A percentile compares a stretch with the other conserved stretches of the same genome.
Conservation (phyloP, 2,329 filamentous ascomycete genomes). For the Alternaria postmessia region DNA sequence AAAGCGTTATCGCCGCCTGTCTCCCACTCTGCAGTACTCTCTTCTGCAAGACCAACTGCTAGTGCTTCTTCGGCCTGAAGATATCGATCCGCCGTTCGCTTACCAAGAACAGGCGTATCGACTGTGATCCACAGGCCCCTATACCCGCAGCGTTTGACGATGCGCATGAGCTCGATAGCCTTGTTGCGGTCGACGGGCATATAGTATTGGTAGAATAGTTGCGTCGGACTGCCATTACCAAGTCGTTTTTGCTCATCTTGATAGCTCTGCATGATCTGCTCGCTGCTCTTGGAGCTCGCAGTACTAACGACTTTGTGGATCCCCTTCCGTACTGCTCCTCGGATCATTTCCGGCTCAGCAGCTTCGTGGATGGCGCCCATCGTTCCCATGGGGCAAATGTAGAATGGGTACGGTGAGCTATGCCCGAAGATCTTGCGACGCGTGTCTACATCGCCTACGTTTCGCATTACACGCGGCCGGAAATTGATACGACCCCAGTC, state of each 20-base stretch:
- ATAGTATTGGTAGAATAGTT: conserved; percentile 49
- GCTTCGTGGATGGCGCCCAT: conserved; percentile 46
- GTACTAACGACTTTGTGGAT: conserved; percentile 49
- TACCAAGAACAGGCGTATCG: conserved; percentile 47
- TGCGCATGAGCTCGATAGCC: conserved; percentile 43
- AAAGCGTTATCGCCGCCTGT: conserved; percentile 62
- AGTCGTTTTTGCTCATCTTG: conserved; percentile 35
- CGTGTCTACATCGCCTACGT: conserved; percentile 45
- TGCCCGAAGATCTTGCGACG: conserved; percentile 47
- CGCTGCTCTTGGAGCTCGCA: conserved; percentile 41
- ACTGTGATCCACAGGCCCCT: conserved; percentile 50
- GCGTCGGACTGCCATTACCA: conserved; percentile 37
- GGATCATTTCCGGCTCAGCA: conserved; percentile 49
- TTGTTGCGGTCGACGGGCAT: conserved; percentile 45
- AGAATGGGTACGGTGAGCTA: conserved; percentile 47
- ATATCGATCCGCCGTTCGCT: conserved; percentile 46
- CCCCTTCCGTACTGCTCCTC: conserved; percentile 46
- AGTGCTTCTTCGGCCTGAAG: conserved; percentile 59
- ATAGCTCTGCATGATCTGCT: conserved; percentile 45
- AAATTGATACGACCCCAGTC: conserved; percentile 48
- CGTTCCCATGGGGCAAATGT: conserved; percentile 51
- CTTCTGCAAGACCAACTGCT: conserved; percentile 60
- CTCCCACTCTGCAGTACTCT: conserved; percentile 61
- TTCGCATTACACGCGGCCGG: conserved; percentile 47
- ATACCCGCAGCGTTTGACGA: conserved; percentile 43